Conservation (phyloP, 352 stramenopile species). For the Phytophthora fragariaefolia region DNA sequence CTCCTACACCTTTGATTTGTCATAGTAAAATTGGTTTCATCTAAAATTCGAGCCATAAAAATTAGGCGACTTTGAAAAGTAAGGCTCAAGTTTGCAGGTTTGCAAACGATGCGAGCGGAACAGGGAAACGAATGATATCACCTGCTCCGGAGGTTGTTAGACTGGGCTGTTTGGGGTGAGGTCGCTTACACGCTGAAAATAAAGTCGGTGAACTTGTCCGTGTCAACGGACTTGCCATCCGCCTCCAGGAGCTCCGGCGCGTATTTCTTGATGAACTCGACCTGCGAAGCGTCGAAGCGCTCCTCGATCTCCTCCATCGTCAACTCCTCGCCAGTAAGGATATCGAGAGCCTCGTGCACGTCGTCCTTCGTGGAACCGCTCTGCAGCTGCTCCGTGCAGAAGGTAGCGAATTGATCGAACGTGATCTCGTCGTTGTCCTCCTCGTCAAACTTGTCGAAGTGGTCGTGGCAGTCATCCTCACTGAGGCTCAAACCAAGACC, state of each 20-base stretch:
- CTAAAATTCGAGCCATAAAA: conserved; percentile 45
- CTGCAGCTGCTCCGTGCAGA: conserved; percentile 90
- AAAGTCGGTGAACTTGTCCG: conserved; percentile 78
- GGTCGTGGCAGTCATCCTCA: conserved; percentile 89
- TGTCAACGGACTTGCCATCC: conserved; percentile 69
- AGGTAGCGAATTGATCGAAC: conserved; percentile 87
- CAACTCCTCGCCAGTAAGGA: conserved; percentile 75
- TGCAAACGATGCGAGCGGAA: conserved; percentile 10
- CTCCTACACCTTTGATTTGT: conserved; percentile 79
- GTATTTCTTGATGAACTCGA: conserved; percentile 88
- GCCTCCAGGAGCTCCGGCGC: conserved; percentile 52
- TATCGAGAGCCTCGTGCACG: conserved; percentile 82
- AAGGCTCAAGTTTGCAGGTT: conserved; percentile 28
- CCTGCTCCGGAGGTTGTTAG: conserved; percentile 25
- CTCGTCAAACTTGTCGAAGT: conserved; percentile 88
- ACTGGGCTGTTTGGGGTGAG: conserved; percentile 11
- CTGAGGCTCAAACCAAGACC: conserved; percentile 86
- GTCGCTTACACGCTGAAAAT: conserved; percentile 79
- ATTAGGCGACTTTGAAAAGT: conserved; percentile 29
- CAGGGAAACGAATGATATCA: conserved; percentile 25
- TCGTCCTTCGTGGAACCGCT: conserved; percentile 86
- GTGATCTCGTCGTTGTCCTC: conserved; percentile 87
- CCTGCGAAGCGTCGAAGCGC: conserved; percentile 74
- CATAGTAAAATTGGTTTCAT: conserved; percentile 46
- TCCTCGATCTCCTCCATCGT: conserved; percentile 82